Percentiles rank a stretch among this genome's conserved stretches.
These are phyloP conservation scores for Saxispiralis lemnorum DNA, from an alignment of 495 filamentous ascomycete genomes.

Conservation along the genomic window DNA sequence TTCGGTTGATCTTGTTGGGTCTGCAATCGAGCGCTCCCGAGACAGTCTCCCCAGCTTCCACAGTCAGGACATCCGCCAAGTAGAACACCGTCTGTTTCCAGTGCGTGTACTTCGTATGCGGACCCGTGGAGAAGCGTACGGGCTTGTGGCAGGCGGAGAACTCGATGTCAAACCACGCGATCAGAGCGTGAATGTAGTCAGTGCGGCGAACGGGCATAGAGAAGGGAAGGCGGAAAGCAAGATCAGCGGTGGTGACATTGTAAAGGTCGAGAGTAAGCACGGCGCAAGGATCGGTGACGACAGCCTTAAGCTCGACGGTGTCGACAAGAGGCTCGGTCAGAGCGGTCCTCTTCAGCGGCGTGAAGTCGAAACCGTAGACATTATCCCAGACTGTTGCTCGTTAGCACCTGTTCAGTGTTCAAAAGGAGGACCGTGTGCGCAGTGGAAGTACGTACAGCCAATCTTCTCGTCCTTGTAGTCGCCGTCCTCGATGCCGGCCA, in stretches of 20 bases:
- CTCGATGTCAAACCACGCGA: constrained; percentile 97
- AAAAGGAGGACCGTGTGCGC: background rate
- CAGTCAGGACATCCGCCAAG: constrained; percentile 26
- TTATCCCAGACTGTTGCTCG: constrained; percentile 63
- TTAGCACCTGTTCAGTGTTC: background rate
- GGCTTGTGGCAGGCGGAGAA: constrained; percentile 71
- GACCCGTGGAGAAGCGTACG: constrained; percentile 30
- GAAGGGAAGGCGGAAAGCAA: constrained; percentile 59
- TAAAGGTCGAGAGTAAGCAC: constrained; percentile 74
- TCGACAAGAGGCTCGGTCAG: constrained; percentile 73
- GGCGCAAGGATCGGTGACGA: constrained; percentile 60
- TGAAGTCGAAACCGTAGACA: constrained; percentile 95
- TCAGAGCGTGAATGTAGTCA: constrained; percentile 87
- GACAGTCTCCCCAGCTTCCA: constrained; percentile 33
- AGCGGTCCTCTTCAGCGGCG: constrained; percentile 61
- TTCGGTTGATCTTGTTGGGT: constrained; percentile 83
- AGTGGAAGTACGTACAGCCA: constrained; percentile 38
- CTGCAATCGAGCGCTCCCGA: constrained; percentile 56
- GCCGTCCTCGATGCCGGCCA: constrained; percentile 72
- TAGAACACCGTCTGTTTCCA: constrained; percentile 36
- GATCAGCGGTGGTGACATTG: constrained; percentile 51
- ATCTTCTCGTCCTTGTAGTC: constrained; percentile 86
- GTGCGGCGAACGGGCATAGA: constrained; percentile 52
- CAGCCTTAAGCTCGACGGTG: constrained; percentile 57
- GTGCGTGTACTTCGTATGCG: constrained; percentile 33